Evolutionary conservation across 2,329 filamentous ascomycete genomes (phyloP).

Genomic region (Fusarium staphyleae): DNA sequence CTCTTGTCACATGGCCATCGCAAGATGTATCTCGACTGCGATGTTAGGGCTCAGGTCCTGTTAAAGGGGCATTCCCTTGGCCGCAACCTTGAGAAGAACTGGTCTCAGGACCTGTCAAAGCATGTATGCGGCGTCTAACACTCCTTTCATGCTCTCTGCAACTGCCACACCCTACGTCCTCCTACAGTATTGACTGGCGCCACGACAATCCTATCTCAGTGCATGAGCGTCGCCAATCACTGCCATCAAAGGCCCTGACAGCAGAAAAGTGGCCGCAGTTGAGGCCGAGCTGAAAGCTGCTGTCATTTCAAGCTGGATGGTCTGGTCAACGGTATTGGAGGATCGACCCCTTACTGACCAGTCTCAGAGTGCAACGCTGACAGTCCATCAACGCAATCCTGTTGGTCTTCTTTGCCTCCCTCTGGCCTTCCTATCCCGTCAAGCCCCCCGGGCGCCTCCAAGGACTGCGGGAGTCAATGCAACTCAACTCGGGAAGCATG

Average conservation of each 20-base stretch:
- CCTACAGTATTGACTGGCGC: constrained; percentile 31
- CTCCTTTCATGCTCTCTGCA: constrained; percentile 21
- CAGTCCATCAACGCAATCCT: constrained; percentile 2
- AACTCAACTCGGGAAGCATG: constrained; percentile 11
- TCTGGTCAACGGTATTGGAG: constrained; percentile 11
- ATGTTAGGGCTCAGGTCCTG: neutral
- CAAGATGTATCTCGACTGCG: neutral
- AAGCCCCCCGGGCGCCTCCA: constrained; percentile 5
- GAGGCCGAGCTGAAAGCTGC: constrained; percentile 20
- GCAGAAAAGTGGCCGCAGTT: constrained; percentile 11
- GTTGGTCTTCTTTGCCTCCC: constrained; percentile 19
- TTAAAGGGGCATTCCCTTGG: neutral
- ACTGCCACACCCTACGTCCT: neutral
- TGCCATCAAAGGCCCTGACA: constrained; percentile 5
- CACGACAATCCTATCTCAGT: constrained; percentile 35
- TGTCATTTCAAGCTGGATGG: constrained; percentile 4
- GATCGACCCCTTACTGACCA: constrained; percentile 23
- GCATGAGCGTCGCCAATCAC: constrained; percentile 37
- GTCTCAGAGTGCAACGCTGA: constrained; percentile 16
- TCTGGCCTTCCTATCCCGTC: constrained; percentile 27
- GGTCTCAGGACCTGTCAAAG: constrained; percentile 2
- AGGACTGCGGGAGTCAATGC: constrained; percentile 18
- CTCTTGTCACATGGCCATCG: neutral
- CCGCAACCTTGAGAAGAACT: neutral
- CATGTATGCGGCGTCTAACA: constrained; percentile 26